These are phyloP conservation scores for Umbelopsis isabellina DNA, from an alignment of 192 early-diverging fungal genomes.

Conservation along the genomic window DNA sequence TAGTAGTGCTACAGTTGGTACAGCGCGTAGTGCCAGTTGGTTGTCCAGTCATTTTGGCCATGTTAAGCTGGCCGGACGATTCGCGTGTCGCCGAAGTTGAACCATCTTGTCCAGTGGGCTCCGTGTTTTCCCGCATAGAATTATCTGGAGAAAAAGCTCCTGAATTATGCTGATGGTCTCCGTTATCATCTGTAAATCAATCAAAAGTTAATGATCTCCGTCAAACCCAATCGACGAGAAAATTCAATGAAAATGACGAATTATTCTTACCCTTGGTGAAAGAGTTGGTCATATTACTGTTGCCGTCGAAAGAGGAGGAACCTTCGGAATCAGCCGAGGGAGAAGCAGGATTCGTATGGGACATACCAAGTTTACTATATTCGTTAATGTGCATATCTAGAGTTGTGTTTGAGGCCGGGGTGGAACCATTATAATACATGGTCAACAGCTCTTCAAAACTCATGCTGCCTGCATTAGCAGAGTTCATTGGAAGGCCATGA, in stretches of 20 bases:
- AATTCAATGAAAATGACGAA: too few relatives aligned
- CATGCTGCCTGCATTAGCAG: slow-evolving; percentile 27
- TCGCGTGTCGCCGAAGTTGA: background rate
- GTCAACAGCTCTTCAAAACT: slow-evolving; percentile 42
- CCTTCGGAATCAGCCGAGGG: slow-evolving; percentile 2
- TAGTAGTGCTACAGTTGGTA: slow-evolving; percentile 50
- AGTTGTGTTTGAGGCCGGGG: background rate
- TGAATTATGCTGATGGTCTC: slow-evolving; percentile 4
- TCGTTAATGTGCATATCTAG: background rate
- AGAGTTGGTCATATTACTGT: slow-evolving; percentile 10
- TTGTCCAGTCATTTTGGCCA: slow-evolving; percentile 4
- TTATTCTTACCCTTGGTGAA: background rate
- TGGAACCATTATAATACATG: slow-evolving; percentile 32
- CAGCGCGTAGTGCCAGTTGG: slow-evolving; percentile 18
- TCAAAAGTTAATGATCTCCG: background rate
- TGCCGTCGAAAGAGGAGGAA: slow-evolving; percentile 12
- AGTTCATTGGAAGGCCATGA: background rate
- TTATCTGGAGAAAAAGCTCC: background rate
- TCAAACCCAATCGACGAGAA: too few relatives aligned
- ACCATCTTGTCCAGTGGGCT: slow-evolving; percentile 2
- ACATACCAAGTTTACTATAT: slow-evolving; percentile 6
- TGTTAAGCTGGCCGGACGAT: background rate
- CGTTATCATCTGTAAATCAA: background rate
- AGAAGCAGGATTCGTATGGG: background rate
- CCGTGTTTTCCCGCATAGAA: slow-evolving; percentile 11